Conservation (phyloP, 495 filamentous ascomycete species). For the Thozetella sp. region DNA sequence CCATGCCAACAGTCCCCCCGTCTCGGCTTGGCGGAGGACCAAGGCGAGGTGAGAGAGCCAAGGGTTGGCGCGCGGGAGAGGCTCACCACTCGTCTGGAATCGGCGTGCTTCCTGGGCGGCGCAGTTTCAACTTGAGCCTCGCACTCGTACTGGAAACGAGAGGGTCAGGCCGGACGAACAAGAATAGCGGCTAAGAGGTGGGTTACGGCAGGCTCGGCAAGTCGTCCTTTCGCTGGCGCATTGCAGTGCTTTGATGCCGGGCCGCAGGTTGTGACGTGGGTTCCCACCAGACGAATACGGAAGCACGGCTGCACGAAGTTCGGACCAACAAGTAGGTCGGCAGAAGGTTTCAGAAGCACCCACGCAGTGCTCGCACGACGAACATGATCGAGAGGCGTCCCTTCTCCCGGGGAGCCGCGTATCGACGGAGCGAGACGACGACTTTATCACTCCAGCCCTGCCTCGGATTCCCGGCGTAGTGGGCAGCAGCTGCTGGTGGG, state of each 20-base stretch:
- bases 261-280: neutral
- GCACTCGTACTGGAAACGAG: neutral
- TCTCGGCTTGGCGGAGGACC: no score
- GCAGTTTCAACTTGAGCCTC: neutral
- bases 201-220: neutral
- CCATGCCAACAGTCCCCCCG: no score
- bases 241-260: slow-evolving; percentile 1
- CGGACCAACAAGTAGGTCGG: neutral
- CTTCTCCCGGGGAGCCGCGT: no score
- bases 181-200: neutral
- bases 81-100: neutral
- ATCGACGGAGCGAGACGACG: no score
- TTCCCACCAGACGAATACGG: neutral
- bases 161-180: neutral
- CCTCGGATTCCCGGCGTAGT: no score
- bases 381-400: no score
- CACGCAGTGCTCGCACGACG: neutral
- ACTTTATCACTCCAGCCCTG: no score
- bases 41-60: no score
- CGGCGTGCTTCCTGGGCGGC: neutral
- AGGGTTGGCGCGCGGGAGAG: no score
- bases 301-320: neutral
- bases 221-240: neutral
- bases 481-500: no score
- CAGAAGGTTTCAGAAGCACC: neutral